These are phyloP conservation scores for Diphasiastrum complanatum DNA, from an alignment of 83 land plant species.

Conservation along the genomic window DNA sequence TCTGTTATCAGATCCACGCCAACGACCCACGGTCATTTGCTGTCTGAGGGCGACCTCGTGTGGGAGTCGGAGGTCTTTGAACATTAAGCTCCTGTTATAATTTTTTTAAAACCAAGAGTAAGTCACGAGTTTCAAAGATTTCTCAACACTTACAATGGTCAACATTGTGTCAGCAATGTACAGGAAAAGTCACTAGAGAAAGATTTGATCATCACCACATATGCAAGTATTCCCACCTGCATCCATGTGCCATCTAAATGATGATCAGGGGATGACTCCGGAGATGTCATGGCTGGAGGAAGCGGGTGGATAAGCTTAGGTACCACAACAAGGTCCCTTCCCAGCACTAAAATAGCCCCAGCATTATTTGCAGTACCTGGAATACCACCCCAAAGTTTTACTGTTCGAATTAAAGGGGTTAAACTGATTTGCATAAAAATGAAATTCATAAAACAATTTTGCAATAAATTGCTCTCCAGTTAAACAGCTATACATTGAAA, in stretches of 20 bases:
- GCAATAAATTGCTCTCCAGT: neutral
- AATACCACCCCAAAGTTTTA: neutral
- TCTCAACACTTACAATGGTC: neutral
- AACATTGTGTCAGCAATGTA: neutral
- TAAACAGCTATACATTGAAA: neutral
- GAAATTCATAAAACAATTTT: neutral
- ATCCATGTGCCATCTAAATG: conserved; percentile 61
- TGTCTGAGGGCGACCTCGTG: conserved; percentile 68
- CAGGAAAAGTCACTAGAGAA: conserved; percentile 1
- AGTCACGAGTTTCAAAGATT: neutral
- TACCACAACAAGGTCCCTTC: conserved; percentile 67
- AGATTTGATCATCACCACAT: neutral
- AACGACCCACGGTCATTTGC: conserved; percentile 57
- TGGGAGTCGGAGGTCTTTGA: conserved; percentile 86
- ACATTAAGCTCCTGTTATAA: conserved; percentile 72
- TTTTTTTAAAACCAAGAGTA: neutral
- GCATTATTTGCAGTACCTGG: conserved; percentile 90
- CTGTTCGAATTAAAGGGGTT: neutral
- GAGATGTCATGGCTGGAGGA: conserved; percentile 65
- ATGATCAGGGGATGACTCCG: conserved; percentile 64
- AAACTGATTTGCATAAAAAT: neutral
- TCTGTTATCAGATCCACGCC: conserved; percentile 60
- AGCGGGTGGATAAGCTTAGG: conserved; percentile 86
- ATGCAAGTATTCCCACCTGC: conserved; percentile 42
- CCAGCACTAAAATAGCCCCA: conserved; percentile 72